Percentiles rank a stretch among this genome's conserved stretches.
Conservation (phyloP, 176 grass and related monocot species). For the Bonia amplexicaulis region DNA sequence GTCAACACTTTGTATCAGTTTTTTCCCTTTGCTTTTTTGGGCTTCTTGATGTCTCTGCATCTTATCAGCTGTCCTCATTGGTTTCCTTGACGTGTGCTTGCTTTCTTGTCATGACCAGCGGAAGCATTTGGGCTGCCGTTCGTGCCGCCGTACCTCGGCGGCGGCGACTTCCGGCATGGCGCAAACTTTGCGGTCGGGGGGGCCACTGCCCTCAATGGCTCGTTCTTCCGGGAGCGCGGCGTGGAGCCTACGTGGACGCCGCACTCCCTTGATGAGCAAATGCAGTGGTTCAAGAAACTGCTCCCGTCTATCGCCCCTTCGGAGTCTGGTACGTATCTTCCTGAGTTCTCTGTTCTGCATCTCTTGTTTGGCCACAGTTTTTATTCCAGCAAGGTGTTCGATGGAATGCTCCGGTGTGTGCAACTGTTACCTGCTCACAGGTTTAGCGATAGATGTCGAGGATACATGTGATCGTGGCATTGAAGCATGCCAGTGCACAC, state of each 20-base stretch:
- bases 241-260: constrained; percentile 57
- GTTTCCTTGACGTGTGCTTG: constrained; percentile 14
- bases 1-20: constrained; percentile 23
- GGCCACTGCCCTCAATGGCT: constrained; percentile 58
- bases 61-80: neutral
- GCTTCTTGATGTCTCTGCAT: constrained; percentile 15
- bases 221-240: constrained; percentile 56
- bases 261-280: constrained; percentile 60
- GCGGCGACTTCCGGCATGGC: constrained; percentile 55
- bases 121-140: constrained; percentile 74
- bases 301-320: constrained; percentile 36
- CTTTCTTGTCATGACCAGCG: constrained; percentile 43
- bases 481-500: neutral
- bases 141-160: constrained; percentile 60
- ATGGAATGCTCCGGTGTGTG: neutral
- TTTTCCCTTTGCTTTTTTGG: neutral
- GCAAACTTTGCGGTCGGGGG: constrained; percentile 83
- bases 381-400: neutral
- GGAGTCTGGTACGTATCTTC: constrained; percentile 21
- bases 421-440: neutral
- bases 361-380: neutral
- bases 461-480: constrained; percentile 4
- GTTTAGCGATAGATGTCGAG: neutral
- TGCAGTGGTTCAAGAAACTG: constrained; percentile 83
- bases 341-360: neutral